These are phyloP conservation scores for Aegilops tauschii DNA, from an alignment of 176 grass and related monocot species.

Conservation along the genomic window DNA sequence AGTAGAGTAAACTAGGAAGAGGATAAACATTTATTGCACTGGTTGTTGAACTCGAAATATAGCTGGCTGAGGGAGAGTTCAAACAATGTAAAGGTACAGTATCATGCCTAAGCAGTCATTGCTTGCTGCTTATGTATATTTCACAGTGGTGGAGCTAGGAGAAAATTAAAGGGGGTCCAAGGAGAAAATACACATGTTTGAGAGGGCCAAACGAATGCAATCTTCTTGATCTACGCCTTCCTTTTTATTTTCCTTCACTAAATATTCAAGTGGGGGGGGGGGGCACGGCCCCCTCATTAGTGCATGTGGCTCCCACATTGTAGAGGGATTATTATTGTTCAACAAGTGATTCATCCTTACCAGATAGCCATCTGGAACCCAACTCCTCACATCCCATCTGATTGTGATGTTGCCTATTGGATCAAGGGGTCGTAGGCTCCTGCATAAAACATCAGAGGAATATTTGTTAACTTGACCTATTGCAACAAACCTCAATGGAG, in stretches of 20 bases:
- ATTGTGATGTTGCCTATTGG: constrained; percentile 75
- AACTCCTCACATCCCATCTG: constrained; percentile 73
- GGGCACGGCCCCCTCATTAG: no score
- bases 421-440: constrained; percentile 60
- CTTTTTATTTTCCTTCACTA: no score
- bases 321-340: neutral
- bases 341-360: constrained; percentile 35
- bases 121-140: no score
- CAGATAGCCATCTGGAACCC: constrained; percentile 77
- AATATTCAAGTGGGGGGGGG: no score
- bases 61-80: neutral
- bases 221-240: no score
- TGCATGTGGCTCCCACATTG: neutral
- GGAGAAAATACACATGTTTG: no score
- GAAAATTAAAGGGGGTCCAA: no score
- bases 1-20: neutral
- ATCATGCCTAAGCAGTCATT: no score
- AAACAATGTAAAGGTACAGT: neutral
- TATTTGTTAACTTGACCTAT: neutral
- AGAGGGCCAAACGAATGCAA: no score
- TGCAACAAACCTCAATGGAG: neutral
- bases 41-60: neutral
- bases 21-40: neutral
- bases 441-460: constrained; percentile 21
- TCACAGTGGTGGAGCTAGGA: no score